Evolutionary conservation across 148 eudicot genomes (phyloP).

Genomic region (Silene conica): DNA sequence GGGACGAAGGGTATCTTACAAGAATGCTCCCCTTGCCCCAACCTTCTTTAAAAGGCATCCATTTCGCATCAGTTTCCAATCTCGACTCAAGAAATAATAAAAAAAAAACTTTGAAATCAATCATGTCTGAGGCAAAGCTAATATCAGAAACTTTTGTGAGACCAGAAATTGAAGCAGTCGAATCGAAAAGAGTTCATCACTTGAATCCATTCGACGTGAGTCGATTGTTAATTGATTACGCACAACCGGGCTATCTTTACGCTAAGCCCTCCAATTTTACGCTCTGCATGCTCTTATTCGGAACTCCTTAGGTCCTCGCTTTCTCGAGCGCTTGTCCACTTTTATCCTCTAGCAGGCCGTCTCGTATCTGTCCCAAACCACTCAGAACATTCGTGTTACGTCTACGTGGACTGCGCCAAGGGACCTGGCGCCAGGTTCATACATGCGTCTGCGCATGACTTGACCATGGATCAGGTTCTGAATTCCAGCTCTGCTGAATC

Average conservation of each 20-base stretch:
- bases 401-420: conserved; percentile 28
- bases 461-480: conserved; percentile 24
- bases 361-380: background rate
- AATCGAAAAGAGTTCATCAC: background rate
- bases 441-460: conserved; percentile 29
- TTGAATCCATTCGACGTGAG: conserved; percentile 3
- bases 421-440: conserved; percentile 43
- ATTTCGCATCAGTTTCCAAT: too few relatives aligned
- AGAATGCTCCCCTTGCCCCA: too few relatives aligned
- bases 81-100: too few relatives aligned
- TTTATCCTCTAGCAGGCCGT: conserved; percentile 20
- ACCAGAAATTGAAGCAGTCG: too few relatives aligned
- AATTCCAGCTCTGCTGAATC: too few relatives aligned
- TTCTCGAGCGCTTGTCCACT: conserved; percentile 14
- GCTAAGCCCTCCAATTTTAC: background rate
- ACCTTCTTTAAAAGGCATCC: too few relatives aligned
- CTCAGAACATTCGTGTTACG: background rate
- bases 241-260: conserved; percentile 17
- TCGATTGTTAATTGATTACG: background rate
- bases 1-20: too few relatives aligned
- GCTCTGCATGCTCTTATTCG: background rate
- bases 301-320: conserved; percentile 5
- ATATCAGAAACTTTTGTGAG: too few relatives aligned
- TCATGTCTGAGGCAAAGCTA: too few relatives aligned
- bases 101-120: too few relatives aligned